Conservation (phyloP, 108 stramenopile genomes). For the Cyclotella sp. region DNA sequence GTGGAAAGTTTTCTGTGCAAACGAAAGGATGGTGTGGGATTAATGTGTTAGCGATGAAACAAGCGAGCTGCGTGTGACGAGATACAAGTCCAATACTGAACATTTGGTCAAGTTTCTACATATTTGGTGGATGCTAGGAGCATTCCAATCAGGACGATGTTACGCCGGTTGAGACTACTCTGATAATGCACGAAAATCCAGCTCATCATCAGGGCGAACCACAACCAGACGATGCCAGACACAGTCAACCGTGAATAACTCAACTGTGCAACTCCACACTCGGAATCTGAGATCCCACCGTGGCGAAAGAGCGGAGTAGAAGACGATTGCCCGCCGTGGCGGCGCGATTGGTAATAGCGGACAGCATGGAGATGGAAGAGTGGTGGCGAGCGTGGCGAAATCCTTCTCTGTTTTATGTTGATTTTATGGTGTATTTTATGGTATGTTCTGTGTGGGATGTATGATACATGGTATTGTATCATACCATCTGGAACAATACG, state of each 20-base stretch:
- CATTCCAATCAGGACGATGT: too few relatives aligned
- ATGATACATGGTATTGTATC: too few relatives aligned
- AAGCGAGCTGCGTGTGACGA: background rate
- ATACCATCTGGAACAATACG: too few relatives aligned
- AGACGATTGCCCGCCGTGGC: slow-evolving; percentile 10
- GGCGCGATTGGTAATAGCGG: slow-evolving; percentile 8
- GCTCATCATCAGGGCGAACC: background rate
- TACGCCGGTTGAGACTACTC: too few relatives aligned
- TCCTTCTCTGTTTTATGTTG: too few relatives aligned
- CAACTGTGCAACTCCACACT: slow-evolving; percentile 48
- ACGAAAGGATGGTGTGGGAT: background rate
- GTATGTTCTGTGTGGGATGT: too few relatives aligned
- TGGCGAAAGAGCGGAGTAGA: slow-evolving; percentile 28
- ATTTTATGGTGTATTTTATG: too few relatives aligned
- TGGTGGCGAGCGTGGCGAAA: too few relatives aligned
- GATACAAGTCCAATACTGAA: background rate
- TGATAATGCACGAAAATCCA: background rate
- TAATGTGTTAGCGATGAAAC: background rate
- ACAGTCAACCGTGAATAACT: background rate
- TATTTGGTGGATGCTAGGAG: background rate
- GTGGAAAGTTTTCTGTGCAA: slow-evolving; percentile 39
- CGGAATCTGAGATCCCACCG: slow-evolving; percentile 44
- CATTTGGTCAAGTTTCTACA: background rate
- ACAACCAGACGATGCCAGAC: background rate
- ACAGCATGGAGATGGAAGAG: too few relatives aligned